Evolutionary conservation across 2,329 filamentous ascomycete species (phyloP), one percentile per base, ranked within the genome.

Genomic region (Gremmenia infestans): DNA sequence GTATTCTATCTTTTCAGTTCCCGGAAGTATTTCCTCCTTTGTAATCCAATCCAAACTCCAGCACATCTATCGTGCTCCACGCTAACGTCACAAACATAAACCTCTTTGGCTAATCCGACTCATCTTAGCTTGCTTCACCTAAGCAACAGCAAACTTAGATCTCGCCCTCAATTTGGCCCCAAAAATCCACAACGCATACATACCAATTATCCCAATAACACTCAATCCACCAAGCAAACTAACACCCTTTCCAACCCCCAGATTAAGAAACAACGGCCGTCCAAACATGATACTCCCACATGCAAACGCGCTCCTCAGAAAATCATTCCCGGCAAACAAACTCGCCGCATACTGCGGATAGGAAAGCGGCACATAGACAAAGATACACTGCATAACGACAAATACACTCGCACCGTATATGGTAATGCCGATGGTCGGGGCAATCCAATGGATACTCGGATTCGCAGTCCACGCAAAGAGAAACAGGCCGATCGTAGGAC

Each of bases 241-340:
- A 1, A 78, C 75, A 2, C 83, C 85, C 46, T 71, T 73, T 5
- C 76, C 81, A 28, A 87, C 78, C 14, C 83, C 83, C 5, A 87
- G 64, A 62, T 83, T 81, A 15, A 71, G 68, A 55, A 80, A 87
- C 53, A 87, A 73, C 5, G 84, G 83, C 48, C 78, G 75, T 0
- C 79, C 77, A 62, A 86, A 86, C 19, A 86, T 70, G 47, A 87
- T 77, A 25, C 79, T 79, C 0, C 77, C 82, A 51, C 79, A 82
- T 6, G 83, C 85, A 3, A 87, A 70, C 2, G 81, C 77, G 32
- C 75, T 78, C 42, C 81, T 75, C 68, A 80, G 77, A 67, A 83
- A 80, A 71, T 84, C 81, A 64, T 84, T 86, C 5, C 75, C 81
- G 0, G 82, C 81, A 64, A 86, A 84, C 22, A 85, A 70, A 49